Percentiles rank a stretch among this genome's conserved stretches.
These are phyloP conservation scores for Rhizophora apiculata DNA, from an alignment of 345 rosid genomes.

Conservation along the genomic window DNA sequence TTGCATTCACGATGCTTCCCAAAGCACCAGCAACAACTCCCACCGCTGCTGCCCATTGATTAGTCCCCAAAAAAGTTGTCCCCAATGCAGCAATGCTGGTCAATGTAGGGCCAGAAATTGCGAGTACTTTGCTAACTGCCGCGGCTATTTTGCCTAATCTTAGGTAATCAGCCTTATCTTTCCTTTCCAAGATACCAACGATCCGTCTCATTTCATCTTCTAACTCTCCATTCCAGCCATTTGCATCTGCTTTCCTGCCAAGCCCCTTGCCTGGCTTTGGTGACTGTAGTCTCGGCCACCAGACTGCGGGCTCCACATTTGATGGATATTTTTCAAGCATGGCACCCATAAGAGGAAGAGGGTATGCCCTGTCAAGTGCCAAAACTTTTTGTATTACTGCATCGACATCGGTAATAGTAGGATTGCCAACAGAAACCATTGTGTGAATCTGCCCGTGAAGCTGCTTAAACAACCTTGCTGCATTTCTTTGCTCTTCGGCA, in stretches of 20 bases:
- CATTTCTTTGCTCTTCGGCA: conserved; percentile 59
- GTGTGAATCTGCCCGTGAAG: conserved; percentile 36
- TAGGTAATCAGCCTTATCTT: conserved; percentile 44
- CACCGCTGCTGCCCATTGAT: conserved; percentile 23
- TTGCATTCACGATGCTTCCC: conserved; percentile 36
- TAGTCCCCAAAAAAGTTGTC: conserved; percentile 32
- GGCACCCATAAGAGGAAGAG: conserved; percentile 48
- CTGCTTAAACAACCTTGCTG: conserved; percentile 47
- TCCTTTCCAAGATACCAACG: conserved; percentile 31
- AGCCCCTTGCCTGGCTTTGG: neutral
- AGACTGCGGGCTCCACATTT: conserved; percentile 41
- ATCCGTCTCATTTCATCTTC: conserved; percentile 43
- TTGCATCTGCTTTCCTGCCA: neutral
- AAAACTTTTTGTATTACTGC: conserved; percentile 43
- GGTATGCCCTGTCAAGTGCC: conserved; percentile 54
- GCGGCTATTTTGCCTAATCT: conserved; percentile 35
- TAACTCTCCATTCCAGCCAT: conserved; percentile 43
- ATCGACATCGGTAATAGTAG: conserved; percentile 29
- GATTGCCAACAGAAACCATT: conserved; percentile 24
- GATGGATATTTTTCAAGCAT: conserved; percentile 54
- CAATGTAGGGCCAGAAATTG: conserved; percentile 44
- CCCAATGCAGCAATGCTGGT: conserved; percentile 43
- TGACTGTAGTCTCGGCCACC: conserved; percentile 40
- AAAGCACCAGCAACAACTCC: conserved; percentile 42
- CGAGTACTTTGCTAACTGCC: conserved; percentile 38